Evolutionary conservation across 192 early-diverging fungal genomes (phyloP).

Genomic region (Linnemannia hyalina): DNA sequence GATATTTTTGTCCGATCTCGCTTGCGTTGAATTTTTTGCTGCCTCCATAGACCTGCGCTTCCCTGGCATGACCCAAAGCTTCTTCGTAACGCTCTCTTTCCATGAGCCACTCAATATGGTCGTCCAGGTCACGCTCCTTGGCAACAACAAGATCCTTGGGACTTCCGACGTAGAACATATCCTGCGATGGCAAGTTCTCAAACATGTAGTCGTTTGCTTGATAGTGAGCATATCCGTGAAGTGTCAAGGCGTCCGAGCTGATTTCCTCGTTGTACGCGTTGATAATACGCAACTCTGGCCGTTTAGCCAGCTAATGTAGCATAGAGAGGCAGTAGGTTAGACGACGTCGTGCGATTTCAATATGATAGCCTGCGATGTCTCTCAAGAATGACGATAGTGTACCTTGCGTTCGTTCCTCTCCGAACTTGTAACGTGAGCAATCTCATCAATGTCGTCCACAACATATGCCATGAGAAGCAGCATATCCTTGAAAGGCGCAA

Average conservation of each 20-base stretch:
- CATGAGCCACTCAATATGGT: slow-evolving; percentile 96
- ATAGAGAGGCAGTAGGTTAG: neutral
- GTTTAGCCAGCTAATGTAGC: slow-evolving; percentile 63
- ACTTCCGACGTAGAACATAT: slow-evolving; percentile 92
- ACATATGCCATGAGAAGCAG: slow-evolving; percentile 81
- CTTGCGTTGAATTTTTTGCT: slow-evolving; percentile 72
- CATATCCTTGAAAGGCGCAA: slow-evolving; percentile 83
- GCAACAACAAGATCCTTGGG: slow-evolving; percentile 96
- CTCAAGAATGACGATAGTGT: neutral
- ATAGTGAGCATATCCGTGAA: slow-evolving; percentile 88
- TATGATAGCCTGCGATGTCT: neutral
- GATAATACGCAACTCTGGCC: slow-evolving; percentile 94
- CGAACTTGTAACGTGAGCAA: slow-evolving; percentile 62
- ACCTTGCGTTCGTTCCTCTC: slow-evolving; percentile 51
- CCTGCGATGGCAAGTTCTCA: slow-evolving; percentile 75
- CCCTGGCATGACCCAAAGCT: slow-evolving; percentile 77
- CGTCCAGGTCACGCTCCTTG: slow-evolving; percentile 87
- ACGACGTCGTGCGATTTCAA: too few species aligned
- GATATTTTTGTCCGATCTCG: slow-evolving; percentile 86
- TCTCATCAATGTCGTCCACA: slow-evolving; percentile 65
- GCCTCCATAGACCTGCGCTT: slow-evolving; percentile 69
- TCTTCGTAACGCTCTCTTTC: slow-evolving; percentile 84
- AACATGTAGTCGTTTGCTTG: slow-evolving; percentile 96
- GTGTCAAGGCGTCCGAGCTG: slow-evolving; percentile 88
- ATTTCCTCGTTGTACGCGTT: slow-evolving; percentile 84